Percentiles rank a stretch among this genome's conserved stretches.
These are phyloP conservation scores for Phlebiopsis gigantea DNA, from an alignment of 768 basidiomycete genomes.

Conservation along the genomic window DNA sequence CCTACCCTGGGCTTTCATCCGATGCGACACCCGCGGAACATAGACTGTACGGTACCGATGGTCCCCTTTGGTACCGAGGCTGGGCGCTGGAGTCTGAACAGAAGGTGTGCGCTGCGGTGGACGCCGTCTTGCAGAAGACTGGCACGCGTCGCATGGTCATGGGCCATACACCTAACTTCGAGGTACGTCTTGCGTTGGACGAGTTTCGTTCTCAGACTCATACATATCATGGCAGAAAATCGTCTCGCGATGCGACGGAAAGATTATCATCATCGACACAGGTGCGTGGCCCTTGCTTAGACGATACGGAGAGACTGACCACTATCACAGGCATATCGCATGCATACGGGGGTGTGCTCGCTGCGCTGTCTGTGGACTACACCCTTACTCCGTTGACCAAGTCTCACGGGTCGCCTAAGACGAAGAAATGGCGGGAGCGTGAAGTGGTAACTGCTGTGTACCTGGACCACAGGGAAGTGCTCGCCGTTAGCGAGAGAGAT, in stretches of 20 bases:
- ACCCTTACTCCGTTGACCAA: slow-evolving; percentile 57
- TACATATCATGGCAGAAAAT: too few species aligned
- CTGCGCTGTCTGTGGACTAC: slow-evolving; percentile 85
- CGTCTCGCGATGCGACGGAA: slow-evolving; percentile 82
- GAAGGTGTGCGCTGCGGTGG: slow-evolving; percentile 64
- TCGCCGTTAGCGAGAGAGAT: slow-evolving; percentile 37
- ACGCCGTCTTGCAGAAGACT: slow-evolving; percentile 62
- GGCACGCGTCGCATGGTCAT: slow-evolving; percentile 88
- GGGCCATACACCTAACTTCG: slow-evolving; percentile 95
- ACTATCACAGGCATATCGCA: slow-evolving; percentile 72
- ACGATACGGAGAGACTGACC: slow-evolving; percentile 6
- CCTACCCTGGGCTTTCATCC: slow-evolving; percentile 66
- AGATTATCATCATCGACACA: slow-evolving; percentile 94
- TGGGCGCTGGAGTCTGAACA: slow-evolving; percentile 78
- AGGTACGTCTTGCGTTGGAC: slow-evolving; percentile 32
- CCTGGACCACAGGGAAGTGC: slow-evolving; percentile 40
- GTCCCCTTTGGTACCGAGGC: slow-evolving; percentile 93
- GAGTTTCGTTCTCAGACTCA: too few species aligned
- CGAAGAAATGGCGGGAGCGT: slow-evolving; percentile 49
- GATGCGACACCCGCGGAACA: slow-evolving; percentile 62
- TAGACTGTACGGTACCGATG: slow-evolving; percentile 67
- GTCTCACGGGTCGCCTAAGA: slow-evolving; percentile 14
- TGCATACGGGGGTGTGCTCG: slow-evolving; percentile 91
- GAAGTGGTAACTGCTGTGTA: slow-evolving; percentile 70
- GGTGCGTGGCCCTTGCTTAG: slow-evolving; percentile 35